Base-by-base conservation (phyloP, 1,284 basidiomycete genomes). In the Exobasidium cylindrosporum region DNA sequence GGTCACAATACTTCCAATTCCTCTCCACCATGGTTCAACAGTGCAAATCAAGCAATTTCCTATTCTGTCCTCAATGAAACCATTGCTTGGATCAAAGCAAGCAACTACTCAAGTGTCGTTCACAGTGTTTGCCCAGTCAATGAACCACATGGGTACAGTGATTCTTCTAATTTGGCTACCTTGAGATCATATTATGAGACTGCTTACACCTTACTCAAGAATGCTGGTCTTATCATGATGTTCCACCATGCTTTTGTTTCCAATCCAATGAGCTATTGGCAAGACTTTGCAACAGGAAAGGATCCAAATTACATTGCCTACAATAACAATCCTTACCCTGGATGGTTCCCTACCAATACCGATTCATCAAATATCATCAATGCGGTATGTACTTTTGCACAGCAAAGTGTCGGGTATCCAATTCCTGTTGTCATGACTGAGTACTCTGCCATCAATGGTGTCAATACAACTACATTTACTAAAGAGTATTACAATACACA, bases 261-360 rank as follows among this genome's bases (percentile, higher is more conserved):
- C 45, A 35, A 47, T n/a, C 59, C 61, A 10, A 59, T 61, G 50
- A 17, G 60, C 4, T 53, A 65, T 57, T 78, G 74, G 74, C 17
- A 49, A 21, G 50, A 63, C 26, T 78, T 76, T 56, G 65, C 67
- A 3, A 50, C 52, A 5, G 70, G 67, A 58, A 72, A 78, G 64
- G 57, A 76, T 56, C 75, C 73, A 54, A 67, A 64, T 58, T 68
- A 64, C 60, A 66, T 78, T 52, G 66, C 72, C 49, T 75, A 74
- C 65, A 71, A 74, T 54, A 67, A 75, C 54, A 74, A 78, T 58
- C 76, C 76, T 13, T 77, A 77, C 66, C 74, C 76, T 0, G 76
- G 71, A 3, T 78, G 72, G 72, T 78, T 73, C 68, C 31, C 59
- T 13, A 40, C 64, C 4, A 61, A 65, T 24, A 64, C 63, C 1